Base-by-base conservation (phyloP, 768 basidiomycete species). In the Mycena rosella region DNA sequence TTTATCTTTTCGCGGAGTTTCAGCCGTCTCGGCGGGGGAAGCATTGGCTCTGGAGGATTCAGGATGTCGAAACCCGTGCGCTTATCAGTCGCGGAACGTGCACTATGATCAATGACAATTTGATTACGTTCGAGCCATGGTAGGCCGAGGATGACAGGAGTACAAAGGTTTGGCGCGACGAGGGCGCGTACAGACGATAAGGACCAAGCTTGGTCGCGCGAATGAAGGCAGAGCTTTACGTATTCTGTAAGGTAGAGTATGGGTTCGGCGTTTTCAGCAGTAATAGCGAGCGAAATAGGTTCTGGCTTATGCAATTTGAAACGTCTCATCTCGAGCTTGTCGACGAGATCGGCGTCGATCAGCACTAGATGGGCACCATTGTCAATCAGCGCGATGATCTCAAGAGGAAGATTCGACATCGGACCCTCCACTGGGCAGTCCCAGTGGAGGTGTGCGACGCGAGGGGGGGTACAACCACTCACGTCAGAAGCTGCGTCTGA, bases 361-460 rank as follows among this genome's bases (percentile, higher is more conserved):
- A 68, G 8, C 0, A 22, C 67, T 57, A 68, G 47, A 51, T 52
- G 49, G 5, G 55, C 18, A 6, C 67, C 58, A n/a, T 67, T 24
- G 53, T 67, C 65, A 34, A 67, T 67, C 14, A 60, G 58, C 0
- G 30, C 48, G 1, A 4, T 17, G 17, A 67, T 29, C 6, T 34
- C 15, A 2, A 53, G 0, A 1, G 65, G 58, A 3, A 52, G 29
- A 27, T 38, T n/a, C 15, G 49, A 30, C 20, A 22, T 38, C 29
- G 65, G 58, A 20, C 59, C 58, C 27, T 54, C 56, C 5, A 68
- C 14, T 5, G 63, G 34, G 29, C 62, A 68, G 4, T 47, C 40
- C 67, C 57, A 68, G 22, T 29, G 18, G 15, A 68, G 40, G 44
- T 63, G 62, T 0, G 1, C 13, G 27, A 27, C 38, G 22, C 13